Evolutionary conservation across 768 basidiomycete species (phyloP).

Genomic region (Lentinula raphanica): DNA sequence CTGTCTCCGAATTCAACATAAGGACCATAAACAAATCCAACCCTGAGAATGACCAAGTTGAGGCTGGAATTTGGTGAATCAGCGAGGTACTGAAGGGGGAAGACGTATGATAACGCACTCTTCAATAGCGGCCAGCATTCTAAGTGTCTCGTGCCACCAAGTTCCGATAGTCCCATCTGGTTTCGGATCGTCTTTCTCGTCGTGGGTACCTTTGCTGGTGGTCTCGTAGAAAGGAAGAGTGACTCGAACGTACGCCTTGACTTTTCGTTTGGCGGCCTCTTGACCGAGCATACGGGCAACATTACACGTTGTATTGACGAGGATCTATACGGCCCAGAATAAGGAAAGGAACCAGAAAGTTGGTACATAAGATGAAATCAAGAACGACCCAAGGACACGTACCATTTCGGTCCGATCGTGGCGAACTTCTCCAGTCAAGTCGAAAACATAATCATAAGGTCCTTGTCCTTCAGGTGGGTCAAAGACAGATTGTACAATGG

Average conservation of each 20-base stretch:
- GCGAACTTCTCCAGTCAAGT: constrained; percentile 76
- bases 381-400: constrained; percentile 19
- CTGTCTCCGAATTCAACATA: constrained; percentile 69
- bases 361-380: background rate
- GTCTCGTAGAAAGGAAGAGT: constrained; percentile 79
- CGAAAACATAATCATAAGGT: constrained; percentile 80
- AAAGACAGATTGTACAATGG: constrained; percentile 61
- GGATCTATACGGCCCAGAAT: constrained; percentile 45
- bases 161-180: constrained; percentile 65
- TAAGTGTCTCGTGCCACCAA: constrained; percentile 88
- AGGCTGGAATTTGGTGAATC: constrained; percentile 39
- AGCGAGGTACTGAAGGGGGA: constrained; percentile 9
- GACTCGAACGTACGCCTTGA: constrained; percentile 74
- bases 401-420: constrained; percentile 75
- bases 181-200: constrained; percentile 72
- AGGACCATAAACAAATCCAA: constrained; percentile 77
- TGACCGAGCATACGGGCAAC: constrained; percentile 63
- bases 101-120: constrained; percentile 40
- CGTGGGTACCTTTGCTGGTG: constrained; percentile 54
- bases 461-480: constrained; percentile 64
- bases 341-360: constrained; percentile 7
- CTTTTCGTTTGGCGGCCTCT: constrained; percentile 75
- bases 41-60: constrained; percentile 74
- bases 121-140: constrained; percentile 67
- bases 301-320: constrained; percentile 69